Evolutionary conservation across 2,329 filamentous ascomycete genomes (phyloP).

Genomic region (Colletotrichum liriopes): DNA sequence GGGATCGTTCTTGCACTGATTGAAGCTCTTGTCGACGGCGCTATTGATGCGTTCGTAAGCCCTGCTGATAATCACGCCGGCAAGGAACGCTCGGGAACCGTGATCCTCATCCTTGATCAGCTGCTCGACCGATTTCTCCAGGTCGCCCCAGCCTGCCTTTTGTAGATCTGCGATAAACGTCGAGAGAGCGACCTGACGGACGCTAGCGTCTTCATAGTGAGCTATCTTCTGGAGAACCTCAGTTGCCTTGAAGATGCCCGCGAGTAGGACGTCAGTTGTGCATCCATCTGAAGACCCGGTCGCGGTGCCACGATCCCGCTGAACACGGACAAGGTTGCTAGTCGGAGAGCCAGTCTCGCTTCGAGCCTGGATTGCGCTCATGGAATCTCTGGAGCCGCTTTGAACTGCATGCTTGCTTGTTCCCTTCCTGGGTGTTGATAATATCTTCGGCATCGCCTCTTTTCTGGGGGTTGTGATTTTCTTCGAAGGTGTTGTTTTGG

Average conservation of each 20-base stretch:
- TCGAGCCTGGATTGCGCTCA: too few relatives aligned
- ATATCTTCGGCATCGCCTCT: neutral
- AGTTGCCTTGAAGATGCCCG: neutral
- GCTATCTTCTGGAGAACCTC: neutral
- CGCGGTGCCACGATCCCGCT: neutral
- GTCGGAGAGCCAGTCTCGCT: neutral
- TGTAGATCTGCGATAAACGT: neutral
- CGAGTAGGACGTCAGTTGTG: neutral
- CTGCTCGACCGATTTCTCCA: neutral
- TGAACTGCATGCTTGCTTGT: fast-evolving
- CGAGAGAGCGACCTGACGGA: slow-evolving; percentile 3
- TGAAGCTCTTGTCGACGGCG: neutral
- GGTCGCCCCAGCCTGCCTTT: neutral
- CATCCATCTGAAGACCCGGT: neutral
- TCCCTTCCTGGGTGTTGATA: neutral
- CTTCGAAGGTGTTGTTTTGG: neutral
- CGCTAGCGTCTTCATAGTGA: neutral
- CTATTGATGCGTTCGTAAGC: neutral
- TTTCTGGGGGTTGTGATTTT: neutral
- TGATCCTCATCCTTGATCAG: neutral
- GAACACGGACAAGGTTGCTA: neutral
- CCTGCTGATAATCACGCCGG: neutral
- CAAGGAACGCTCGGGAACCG: slow-evolving; percentile 2
- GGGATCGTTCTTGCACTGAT: neutral
- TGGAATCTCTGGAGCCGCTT: neutral